phyloP scores from a whole-genome alignment of 805 yeast species.

The Candida qinlingensis region DNA sequence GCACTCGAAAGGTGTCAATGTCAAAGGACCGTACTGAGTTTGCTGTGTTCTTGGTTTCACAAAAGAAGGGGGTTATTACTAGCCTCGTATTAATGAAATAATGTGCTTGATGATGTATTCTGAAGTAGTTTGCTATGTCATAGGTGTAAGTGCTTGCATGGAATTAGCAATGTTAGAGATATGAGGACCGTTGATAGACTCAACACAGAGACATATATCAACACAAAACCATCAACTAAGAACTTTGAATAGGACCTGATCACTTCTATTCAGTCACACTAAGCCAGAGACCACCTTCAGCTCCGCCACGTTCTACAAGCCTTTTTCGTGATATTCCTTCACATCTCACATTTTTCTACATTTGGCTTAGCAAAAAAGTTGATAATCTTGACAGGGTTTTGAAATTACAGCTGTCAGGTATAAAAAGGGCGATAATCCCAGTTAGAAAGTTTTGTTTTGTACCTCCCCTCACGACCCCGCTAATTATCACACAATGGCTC shows the following conservation, averaged over 20 bases:
- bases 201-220: too few species aligned
- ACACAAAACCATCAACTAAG: too few species aligned
- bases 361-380: background rate
- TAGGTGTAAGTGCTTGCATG: background rate
- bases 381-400: background rate
- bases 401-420: background rate
- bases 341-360: background rate
- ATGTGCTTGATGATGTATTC: background rate
- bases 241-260: too few species aligned
- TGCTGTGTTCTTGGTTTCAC: too few species aligned
- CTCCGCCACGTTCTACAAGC: background rate
- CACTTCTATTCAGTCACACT: background rate
- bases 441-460: background rate
- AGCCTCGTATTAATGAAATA: too few species aligned
- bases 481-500: conserved; percentile 31
- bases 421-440: background rate
- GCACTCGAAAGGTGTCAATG: conserved; percentile 62
- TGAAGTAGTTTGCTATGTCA: too few species aligned
- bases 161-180: background rate
- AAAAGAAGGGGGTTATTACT: too few species aligned
- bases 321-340: background rate
- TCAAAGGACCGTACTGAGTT: background rate
- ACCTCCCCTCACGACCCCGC: background rate
- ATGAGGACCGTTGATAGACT: background rate
- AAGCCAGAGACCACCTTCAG: background rate